Conservation (phyloP, 768 basidiomycete species). For the Multifurca ochricompacta region DNA sequence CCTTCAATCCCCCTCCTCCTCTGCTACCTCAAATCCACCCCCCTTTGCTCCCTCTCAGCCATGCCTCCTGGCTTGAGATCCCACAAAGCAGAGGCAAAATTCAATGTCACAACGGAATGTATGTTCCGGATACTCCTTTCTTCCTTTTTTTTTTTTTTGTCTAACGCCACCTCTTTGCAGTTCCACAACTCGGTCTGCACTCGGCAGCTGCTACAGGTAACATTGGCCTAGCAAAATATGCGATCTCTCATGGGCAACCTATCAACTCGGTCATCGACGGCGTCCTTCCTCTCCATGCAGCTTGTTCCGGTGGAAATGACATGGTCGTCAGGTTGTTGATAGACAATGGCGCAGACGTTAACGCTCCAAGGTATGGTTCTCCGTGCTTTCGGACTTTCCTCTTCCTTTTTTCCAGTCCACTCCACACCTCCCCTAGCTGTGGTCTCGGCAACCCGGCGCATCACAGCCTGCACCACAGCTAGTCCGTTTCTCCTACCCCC, state of each 20-base stretch:
- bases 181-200: slow-evolving; percentile 70
- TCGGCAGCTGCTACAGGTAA: slow-evolving; percentile 79
- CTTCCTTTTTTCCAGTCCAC: neutral
- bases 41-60: neutral
- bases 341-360: slow-evolving; percentile 95
- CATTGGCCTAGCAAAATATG: slow-evolving; percentile 87
- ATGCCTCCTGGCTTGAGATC: slow-evolving; percentile 34
- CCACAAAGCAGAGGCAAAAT: slow-evolving; percentile 39
- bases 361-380: slow-evolving; percentile 77
- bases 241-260: slow-evolving; percentile 89
- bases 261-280: slow-evolving; percentile 95
- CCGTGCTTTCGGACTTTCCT: neutral
- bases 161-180: slow-evolving; percentile 33
- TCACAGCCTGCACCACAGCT: neutral
- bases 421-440: neutral
- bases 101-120: slow-evolving; percentile 50
- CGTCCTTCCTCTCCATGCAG: slow-evolving; percentile 94
- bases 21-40: too few relatives aligned
- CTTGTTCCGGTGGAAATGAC: slow-evolving; percentile 84
- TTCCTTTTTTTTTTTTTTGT: neutral
- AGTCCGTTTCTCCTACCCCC: neutral
- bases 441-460: neutral
- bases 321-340: slow-evolving; percentile 83
- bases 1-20: too few relatives aligned
- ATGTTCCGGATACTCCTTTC: slow-evolving; percentile 22